Base-by-base conservation (phyloP, 345 rosid genomes). In the Citrus mangshanensis region DNA sequence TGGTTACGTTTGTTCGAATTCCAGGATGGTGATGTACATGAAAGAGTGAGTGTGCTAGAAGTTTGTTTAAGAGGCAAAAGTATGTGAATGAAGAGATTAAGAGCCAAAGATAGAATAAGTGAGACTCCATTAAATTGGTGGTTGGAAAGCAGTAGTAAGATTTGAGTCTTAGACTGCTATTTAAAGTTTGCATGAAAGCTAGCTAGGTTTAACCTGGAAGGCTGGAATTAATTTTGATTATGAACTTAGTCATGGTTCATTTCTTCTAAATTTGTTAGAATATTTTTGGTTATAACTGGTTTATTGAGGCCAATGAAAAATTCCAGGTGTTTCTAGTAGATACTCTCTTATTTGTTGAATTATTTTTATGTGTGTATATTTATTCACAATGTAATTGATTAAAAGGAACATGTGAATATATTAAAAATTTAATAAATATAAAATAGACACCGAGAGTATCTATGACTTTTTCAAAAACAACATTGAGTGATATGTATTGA, bases 1-100 rank as follows among this genome's bases (percentile, higher is more conserved):
- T 76, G 32, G 72, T 70, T 62, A 81, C 72, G 58, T 68, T 77
- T 34, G 58, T 77, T 54, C 71, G 71, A 46, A 54, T 61, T 42
- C 72, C 76, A 61, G 9, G 59, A 24, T 49, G 75, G 63, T 24
- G 75, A 34, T 60, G 74, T 13, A 6, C 64, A n/a, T 24, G 76
- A 30, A 58, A n/a, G 32, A 72, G 76, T 35, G 76, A 72, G 59
- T 72, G 76, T 56, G 76, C 76, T 72, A 58, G 37, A 72, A 58
- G 4, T n/a, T 58, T 64, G 76, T n/a, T 35, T 6, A 72, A 72
- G 30, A 72, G 75, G 46, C 54, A 24, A 70, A 51, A 70, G 37
- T 49, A 56, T 24, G 76, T 56, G 28, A 14, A n/a, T 34, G 65
- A 72, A 72, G 30, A 72, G 76, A 72, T 13, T 21, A 35, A 35